Conservation (phyloP, 257 asterid species). For the Solanum commersonii region DNA sequence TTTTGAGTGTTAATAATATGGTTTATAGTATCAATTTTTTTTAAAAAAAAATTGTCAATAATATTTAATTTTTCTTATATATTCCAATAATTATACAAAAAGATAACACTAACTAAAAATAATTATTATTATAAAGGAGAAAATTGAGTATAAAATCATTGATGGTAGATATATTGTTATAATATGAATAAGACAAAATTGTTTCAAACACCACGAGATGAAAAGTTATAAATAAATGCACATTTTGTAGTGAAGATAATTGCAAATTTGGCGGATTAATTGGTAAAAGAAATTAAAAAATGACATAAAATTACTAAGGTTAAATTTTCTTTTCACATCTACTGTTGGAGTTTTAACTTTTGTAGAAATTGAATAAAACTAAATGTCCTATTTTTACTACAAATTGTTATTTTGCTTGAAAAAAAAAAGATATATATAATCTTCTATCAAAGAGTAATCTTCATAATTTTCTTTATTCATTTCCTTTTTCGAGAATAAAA, state of each 20-base stretch:
- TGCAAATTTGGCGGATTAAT: not conserved
- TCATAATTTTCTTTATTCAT: not conserved
- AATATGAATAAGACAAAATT: not conserved
- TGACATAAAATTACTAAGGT: not conserved
- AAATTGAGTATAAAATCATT: not conserved
- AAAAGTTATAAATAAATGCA: not conserved
- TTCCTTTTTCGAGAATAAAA: not conserved
- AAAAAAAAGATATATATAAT: not conserved
- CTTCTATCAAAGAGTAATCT: not conserved
- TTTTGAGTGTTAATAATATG: not conserved
- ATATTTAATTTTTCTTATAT: not conserved
- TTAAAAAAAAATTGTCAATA: not conserved
- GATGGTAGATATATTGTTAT: not conserved
- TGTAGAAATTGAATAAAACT: not conserved
- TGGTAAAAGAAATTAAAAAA: no score
- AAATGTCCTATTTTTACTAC: not conserved
- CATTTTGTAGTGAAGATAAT: not conserved
- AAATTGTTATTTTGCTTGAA: not conserved
- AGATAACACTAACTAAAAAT: not conserved
- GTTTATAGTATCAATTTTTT: not conserved
- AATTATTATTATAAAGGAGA: not conserved
- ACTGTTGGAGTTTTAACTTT: not conserved
- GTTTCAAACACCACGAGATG: not conserved
- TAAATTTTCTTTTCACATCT: not conserved
- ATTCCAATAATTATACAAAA: not conserved